Evolutionary conservation across 306 rosid species (phyloP), one percentile per base, ranked within the genome.

Genomic region (Erythrophleum fordii): DNA sequence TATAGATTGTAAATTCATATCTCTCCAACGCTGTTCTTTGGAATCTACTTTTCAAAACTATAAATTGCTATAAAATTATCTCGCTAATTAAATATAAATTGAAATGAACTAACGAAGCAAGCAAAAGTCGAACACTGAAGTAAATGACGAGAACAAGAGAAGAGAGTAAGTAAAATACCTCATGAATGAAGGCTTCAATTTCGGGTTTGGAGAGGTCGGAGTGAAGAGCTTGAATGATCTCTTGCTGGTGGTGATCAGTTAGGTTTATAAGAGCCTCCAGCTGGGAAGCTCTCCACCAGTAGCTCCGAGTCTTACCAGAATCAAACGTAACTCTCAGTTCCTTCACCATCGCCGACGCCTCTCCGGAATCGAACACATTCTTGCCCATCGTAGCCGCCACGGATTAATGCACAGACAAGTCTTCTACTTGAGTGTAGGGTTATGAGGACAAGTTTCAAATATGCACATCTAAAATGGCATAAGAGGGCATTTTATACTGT

Each of bases 261-360:
- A 91, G 18, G 4, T 73, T 82, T 18, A 82, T 0, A 0, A 91
- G 72, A 0, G 65, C 82, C 74, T 85, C 84, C 76, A 91, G 28
- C 84, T 91, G 93, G 6, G 92, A 84, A 34, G 1, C 31, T 77
- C 95, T 87, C 95, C 95, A 91, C 56, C 83, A 83, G 12, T 84
- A 87, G 78, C 91, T 81, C 14, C 82, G 84, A 12, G 93, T 91
- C 53, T 83, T 82, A 0, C 90, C 89, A 3, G 91, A 80, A 16
- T 44, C 71, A 65, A 73, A 88, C 53, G 81, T 49, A 11, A 6
- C 80, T 79, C 91, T 82, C 31, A 89, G 69, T 61, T 84, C 84
- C 66, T 67, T 77, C 39, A 84, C 88, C 83, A 80, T 52, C 11
- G 48, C 35, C 39, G 78, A 69, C 46, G 88, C 91, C 34, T 69